These are phyloP conservation scores for Rutstroemia sydowiana DNA, from an alignment of 2,329 filamentous ascomycete species.

Conservation along the genomic window DNA sequence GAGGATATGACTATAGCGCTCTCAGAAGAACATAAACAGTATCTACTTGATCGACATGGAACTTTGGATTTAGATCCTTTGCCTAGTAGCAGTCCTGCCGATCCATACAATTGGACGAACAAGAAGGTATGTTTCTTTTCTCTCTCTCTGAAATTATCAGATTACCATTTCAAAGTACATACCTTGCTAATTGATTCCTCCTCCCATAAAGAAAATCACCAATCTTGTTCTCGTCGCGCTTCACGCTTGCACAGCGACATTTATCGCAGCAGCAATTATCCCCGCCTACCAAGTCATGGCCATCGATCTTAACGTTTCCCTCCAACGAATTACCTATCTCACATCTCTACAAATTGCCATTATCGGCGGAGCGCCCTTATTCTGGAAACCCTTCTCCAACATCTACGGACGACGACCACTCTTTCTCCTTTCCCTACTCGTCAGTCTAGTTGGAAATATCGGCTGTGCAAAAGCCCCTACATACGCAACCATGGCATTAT, in stretches of 20 bases:
- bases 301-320: slow-evolving; percentile 36
- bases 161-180: not conserved
- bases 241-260: slow-evolving; percentile 45
- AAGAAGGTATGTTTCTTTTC: slow-evolving; percentile 36
- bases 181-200: not conserved
- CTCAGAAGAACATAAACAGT: slow-evolving; percentile 10
- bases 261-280: slow-evolving; percentile 42
- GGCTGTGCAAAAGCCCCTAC: slow-evolving; percentile 41
- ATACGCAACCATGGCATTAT: slow-evolving; percentile 41
- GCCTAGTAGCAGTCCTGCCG: slow-evolving; percentile 27
- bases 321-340: slow-evolving; percentile 41
- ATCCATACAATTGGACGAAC: slow-evolving; percentile 47
- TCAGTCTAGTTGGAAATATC: slow-evolving; percentile 41
- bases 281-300: slow-evolving; percentile 42
- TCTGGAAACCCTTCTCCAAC: slow-evolving; percentile 45
- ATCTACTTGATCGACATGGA: slow-evolving; percentile 11
- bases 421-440: slow-evolving; percentile 39
- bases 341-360: slow-evolving; percentile 45
- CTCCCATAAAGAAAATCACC: slow-evolving; percentile 34
- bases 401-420: slow-evolving; percentile 44
- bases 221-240: slow-evolving; percentile 44
- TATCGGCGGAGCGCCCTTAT: slow-evolving; percentile 43
- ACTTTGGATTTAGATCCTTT: slow-evolving; percentile 12
- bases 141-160: not conserved
- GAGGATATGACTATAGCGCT: not conserved